phyloP scores from a whole-genome alignment of 345 rosid species.

The Geranium rotundifolium region DNA sequence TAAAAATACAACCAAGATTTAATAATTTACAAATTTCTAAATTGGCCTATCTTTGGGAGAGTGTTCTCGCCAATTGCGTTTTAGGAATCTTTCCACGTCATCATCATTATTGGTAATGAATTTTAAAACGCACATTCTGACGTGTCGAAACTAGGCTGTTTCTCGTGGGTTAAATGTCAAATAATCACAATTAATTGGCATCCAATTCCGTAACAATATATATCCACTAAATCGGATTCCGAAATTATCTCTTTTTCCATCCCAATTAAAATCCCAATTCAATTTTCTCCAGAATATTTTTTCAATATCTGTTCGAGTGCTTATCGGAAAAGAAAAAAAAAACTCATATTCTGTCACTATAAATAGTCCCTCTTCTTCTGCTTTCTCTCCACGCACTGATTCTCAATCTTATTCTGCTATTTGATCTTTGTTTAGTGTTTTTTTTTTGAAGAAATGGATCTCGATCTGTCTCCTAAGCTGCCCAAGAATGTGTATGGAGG shows the following conservation, averaged over 20 bases:
- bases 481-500: constrained; percentile 58
- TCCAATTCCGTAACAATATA: neutral
- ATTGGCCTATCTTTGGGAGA: too few species aligned
- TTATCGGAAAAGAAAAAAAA: neutral
- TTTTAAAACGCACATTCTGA: neutral
- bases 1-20: too few species aligned
- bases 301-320: too few species aligned
- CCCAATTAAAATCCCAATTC: neutral
- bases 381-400: neutral
- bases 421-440: too few species aligned
- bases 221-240: neutral
- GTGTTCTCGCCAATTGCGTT: too few species aligned
- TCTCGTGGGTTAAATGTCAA: too few species aligned
- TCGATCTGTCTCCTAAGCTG: constrained; percentile 69
- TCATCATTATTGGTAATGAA: neutral
- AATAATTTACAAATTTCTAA: too few species aligned
- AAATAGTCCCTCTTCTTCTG: neutral
- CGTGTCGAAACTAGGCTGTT: neutral
- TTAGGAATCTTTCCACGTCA: neutral
- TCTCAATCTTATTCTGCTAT: neutral
- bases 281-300: neutral
- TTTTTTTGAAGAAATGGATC: constrained; percentile 32
- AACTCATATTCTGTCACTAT: neutral
- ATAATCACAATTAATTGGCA: neutral
- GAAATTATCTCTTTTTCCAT: neutral